phyloP scores from a whole-genome alignment of 495 filamentous ascomycete genomes.

The Aspergillus mulundensis region DNA sequence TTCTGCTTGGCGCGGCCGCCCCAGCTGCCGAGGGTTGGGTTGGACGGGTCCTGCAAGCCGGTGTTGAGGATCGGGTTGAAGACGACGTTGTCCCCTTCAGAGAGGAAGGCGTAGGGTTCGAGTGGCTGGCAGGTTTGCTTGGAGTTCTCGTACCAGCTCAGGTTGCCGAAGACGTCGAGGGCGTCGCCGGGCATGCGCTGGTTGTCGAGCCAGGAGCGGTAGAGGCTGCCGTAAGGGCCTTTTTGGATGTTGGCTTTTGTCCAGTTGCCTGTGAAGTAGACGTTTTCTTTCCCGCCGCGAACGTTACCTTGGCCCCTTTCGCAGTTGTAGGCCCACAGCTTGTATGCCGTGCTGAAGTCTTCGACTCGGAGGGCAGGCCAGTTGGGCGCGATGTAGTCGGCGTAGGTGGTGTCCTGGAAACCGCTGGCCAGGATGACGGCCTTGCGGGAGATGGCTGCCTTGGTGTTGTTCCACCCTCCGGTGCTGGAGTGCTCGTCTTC shows the following conservation, averaged over 20 bases:
- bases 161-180: not conserved
- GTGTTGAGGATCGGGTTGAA: not conserved
- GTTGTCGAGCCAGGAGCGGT: not conserved
- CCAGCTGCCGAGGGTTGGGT: not conserved
- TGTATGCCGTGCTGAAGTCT: not conserved
- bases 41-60: not conserved
- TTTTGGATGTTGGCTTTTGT: not conserved
- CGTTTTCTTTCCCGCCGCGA: not conserved
- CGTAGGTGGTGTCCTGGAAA: not conserved
- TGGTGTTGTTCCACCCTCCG: not conserved
- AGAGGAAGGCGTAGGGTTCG: not conserved
- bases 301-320: not conserved
- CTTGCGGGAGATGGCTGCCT: not conserved
- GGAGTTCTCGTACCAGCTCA: not conserved
- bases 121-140: not conserved
- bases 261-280: not conserved
- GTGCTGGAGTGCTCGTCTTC: not conserved
- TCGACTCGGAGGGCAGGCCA: not conserved
- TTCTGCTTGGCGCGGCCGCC: not conserved
- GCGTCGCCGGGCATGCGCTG: not conserved
- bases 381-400: not conserved
- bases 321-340: not conserved
- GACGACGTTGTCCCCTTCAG: not conserved
- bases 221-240: not conserved
- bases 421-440: not conserved